Percentiles rank a stretch among this genome's conserved stretches.
These are phyloP conservation scores for Digitaria exilis DNA, from an alignment of 202 grass and related monocot genomes.

Conservation along the genomic window DNA sequence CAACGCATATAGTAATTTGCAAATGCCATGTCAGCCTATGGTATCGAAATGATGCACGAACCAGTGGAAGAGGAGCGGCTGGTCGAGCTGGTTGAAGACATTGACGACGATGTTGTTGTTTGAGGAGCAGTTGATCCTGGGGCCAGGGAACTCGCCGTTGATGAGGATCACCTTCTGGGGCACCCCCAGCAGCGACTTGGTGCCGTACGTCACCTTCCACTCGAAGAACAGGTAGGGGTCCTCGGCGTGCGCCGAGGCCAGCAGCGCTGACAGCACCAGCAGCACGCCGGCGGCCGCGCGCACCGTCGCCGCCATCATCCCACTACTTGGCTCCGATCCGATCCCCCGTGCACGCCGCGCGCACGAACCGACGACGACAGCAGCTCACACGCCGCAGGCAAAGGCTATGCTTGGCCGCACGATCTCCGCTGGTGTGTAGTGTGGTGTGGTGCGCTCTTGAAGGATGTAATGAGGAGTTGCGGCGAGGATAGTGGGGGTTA, in stretches of 20 bases:
- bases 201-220: conserved; percentile 89
- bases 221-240: conserved; percentile 81
- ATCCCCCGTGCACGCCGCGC: background rate
- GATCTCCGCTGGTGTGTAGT: background rate
- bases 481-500: background rate
- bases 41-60: background rate
- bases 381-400: background rate
- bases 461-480: conserved; percentile 50
- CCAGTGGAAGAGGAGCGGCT: conserved; percentile 86
- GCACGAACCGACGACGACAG: background rate
- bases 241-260: conserved; percentile 46
- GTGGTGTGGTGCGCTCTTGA: conserved; percentile 42
- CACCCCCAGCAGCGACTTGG: conserved; percentile 52
- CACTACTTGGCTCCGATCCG: too few relatives aligned
- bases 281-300: conserved; percentile 30
- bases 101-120: conserved; percentile 94
- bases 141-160: conserved; percentile 81
- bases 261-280: conserved; percentile 27
- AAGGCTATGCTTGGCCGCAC: background rate
- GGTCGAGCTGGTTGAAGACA: conserved; percentile 77
- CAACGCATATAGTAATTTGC: too few relatives aligned
- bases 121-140: conserved; percentile 85
- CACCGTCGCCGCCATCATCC: background rate
- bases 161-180: conserved; percentile 81
- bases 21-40: too few relatives aligned